These are phyloP conservation scores for Phytophthora quininea DNA, from an alignment of 352 stramenopile species.

Conservation along the genomic window DNA sequence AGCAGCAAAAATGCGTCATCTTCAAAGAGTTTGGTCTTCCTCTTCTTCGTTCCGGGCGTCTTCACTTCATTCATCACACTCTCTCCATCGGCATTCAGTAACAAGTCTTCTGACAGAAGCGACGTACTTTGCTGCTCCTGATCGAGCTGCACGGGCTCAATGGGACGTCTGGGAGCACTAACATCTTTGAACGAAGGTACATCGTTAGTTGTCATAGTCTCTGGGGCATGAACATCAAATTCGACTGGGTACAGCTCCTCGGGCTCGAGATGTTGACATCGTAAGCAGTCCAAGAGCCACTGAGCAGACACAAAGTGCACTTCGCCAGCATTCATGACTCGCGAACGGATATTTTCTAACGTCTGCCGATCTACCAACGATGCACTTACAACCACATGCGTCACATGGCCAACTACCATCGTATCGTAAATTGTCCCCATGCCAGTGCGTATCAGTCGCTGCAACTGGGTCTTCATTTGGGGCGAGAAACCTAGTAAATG, in stretches of 20 bases:
- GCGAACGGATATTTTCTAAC: conserved; percentile 39
- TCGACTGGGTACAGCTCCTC: conserved; percentile 74
- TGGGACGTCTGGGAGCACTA: background rate
- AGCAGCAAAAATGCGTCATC: conserved; percentile 67
- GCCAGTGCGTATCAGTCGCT: conserved; percentile 59
- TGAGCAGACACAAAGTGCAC: conserved; percentile 64
- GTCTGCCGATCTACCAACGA: conserved; percentile 43
- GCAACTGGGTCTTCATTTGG: conserved; percentile 44
- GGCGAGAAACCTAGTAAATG: conserved; percentile 60
- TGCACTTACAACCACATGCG: conserved; percentile 71
- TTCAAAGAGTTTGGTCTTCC: conserved; percentile 36
- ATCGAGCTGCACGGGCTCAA: conserved; percentile 9
- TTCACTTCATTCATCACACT: conserved; percentile 16
- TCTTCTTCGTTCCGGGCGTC: conserved; percentile 2
- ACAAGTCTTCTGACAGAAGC: conserved; percentile 25
- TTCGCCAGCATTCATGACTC: conserved; percentile 25
- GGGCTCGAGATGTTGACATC: conserved; percentile 52
- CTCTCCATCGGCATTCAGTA: conserved; percentile 18
- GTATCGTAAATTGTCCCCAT: conserved; percentile 80
- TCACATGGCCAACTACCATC: conserved; percentile 59
- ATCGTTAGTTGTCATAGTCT: background rate
- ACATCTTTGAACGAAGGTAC: background rate
- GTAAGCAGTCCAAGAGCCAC: conserved; percentile 72
- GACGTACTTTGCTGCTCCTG: background rate
- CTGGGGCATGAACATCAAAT: conserved; percentile 39